These are phyloP conservation scores for Trichoderma harzianum DNA, from an alignment of 2,329 filamentous ascomycete genomes.

Conservation along the genomic window DNA sequence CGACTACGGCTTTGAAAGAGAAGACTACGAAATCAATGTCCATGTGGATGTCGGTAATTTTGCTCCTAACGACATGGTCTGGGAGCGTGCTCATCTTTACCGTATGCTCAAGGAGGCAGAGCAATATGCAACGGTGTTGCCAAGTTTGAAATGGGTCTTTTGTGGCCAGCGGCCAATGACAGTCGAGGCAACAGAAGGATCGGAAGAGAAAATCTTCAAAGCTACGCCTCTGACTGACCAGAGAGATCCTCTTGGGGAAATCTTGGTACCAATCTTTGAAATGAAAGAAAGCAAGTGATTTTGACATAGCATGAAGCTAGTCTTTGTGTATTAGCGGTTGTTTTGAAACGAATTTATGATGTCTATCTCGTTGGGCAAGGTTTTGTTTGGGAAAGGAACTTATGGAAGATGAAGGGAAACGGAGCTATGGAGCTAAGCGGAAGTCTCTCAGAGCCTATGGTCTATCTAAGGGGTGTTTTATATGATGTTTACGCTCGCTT, in stretches of 20 bases:
- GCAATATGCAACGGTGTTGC: neutral
- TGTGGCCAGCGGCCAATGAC: neutral
- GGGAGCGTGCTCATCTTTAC: slow-evolving; percentile 3
- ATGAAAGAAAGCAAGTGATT: neutral
- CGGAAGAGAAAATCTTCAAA: neutral
- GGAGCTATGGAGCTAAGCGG: neutral
- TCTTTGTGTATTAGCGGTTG: neutral
- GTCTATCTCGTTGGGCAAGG: neutral
- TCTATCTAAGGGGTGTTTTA: neutral
- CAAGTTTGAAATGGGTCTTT: neutral
- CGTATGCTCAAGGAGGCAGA: slow-evolving; percentile 7
- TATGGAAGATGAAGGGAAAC: neutral
- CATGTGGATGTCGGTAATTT: neutral
- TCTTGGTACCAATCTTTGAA: neutral
- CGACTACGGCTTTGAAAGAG: neutral
- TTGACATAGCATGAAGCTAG: neutral
- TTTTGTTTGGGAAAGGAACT: neutral
- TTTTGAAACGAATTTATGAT: neutral
- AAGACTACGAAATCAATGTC: neutral
- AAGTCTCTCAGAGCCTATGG: neutral
- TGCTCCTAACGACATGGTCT: neutral
- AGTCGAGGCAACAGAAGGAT: neutral
- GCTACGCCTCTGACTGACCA: neutral
- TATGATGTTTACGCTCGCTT: neutral
- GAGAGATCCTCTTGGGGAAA: neutral